Evolutionary conservation across 176 grass and related monocot species (phyloP).

Genomic region (sorghum (Sorghum bicolor)): DNA sequence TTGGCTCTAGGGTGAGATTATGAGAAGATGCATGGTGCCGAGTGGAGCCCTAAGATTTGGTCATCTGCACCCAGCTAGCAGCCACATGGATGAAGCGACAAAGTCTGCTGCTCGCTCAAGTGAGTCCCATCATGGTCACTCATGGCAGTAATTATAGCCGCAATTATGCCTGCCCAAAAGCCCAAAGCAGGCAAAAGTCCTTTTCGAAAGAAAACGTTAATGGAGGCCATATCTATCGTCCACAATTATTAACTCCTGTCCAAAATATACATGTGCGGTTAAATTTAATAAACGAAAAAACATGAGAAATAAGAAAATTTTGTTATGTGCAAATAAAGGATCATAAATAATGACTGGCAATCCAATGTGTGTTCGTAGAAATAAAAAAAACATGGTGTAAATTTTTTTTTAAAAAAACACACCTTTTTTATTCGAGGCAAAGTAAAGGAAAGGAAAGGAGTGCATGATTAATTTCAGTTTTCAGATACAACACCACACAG

Average conservation of each 20-base stretch:
- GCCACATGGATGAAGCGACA: conserved; percentile 26
- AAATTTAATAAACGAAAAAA: not conserved
- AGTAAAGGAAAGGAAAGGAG: too few species aligned
- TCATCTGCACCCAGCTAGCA: conserved; percentile 26
- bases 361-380: too few species aligned
- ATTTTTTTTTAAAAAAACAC: too few species aligned
- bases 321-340: too few species aligned
- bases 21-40: not conserved
- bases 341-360: too few species aligned
- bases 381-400: too few species aligned
- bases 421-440: too few species aligned
- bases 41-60: conserved; percentile 21
- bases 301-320: not conserved
- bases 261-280: not conserved
- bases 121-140: conserved; percentile 46
- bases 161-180: conserved; percentile 41
- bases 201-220: conserved; percentile 29
- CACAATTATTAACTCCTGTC: not conserved
- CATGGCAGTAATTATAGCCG: conserved; percentile 41
- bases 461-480: too few species aligned
- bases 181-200: not conserved
- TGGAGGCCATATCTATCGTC: not conserved
- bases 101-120: conserved; percentile 30
- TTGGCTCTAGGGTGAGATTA: conserved; percentile 2
- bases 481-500: too few species aligned